These are phyloP conservation scores for Iberis pinnata DNA, from an alignment of 345 rosid species.

Conservation along the genomic window DNA sequence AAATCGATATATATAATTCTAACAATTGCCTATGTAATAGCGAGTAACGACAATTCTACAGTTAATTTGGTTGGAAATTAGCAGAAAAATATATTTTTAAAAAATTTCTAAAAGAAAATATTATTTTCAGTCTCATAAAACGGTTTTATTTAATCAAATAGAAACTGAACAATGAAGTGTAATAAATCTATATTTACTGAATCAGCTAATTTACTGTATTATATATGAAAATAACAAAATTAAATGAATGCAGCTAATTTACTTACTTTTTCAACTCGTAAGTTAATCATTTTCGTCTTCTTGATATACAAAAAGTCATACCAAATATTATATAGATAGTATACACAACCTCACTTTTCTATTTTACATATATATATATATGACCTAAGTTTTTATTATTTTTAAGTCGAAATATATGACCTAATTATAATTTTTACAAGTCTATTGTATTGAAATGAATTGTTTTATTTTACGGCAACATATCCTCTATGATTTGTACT, in stretches of 20 bases:
- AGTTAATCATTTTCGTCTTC: slow-evolving; percentile 11
- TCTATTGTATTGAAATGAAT: too few species aligned
- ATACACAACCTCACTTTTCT: slow-evolving; percentile 10
- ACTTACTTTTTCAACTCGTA: slow-evolving; percentile 1
- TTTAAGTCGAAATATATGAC: slow-evolving; percentile 24
- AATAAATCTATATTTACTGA: slow-evolving; percentile 5
- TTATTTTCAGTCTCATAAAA: not conserved
- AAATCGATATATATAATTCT: not conserved
- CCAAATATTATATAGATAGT: not conserved
- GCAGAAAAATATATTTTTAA: not conserved
- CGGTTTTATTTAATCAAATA: not conserved
- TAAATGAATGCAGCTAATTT: not conserved
- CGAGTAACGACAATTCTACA: slow-evolving; percentile 15
- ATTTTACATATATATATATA: slow-evolving; percentile 7
- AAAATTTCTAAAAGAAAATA: not conserved
- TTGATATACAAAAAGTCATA: slow-evolving; percentile 17
- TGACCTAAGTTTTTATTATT: slow-evolving; percentile 8
- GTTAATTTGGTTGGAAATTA: slow-evolving; percentile 28
- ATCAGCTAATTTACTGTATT: too few species aligned
- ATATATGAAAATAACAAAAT: not conserved
- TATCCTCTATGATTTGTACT: slow-evolving; percentile 1
- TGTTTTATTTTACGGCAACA: not conserved
- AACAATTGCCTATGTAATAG: not conserved
- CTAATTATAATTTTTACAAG: slow-evolving; percentile 1
- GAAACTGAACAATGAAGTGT: not conserved